Percentiles rank a stretch among this genome's conserved stretches.
Conservation (phyloP, 345 rosid genomes). For the Sonneratia caseolaris region DNA sequence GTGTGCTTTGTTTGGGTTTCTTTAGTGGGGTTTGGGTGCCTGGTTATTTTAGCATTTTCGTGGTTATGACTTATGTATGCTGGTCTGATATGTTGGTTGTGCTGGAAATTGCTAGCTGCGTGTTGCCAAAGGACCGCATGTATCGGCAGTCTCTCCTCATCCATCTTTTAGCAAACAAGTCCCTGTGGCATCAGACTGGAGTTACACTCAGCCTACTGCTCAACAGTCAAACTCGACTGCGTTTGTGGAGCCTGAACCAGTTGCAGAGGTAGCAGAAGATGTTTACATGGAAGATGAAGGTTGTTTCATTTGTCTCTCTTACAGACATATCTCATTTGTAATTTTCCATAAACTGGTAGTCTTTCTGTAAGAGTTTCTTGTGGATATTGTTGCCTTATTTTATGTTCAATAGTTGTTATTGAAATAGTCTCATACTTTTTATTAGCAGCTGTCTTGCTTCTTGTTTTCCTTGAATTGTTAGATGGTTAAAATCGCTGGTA, state of each 20-base stretch:
- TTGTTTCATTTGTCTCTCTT: slow-evolving; percentile 13
- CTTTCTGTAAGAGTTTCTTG: not conserved
- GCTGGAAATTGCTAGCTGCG: slow-evolving; percentile 38
- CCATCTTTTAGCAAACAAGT: slow-evolving; percentile 33
- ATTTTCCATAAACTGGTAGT: not conserved
- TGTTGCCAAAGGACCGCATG: slow-evolving; percentile 44
- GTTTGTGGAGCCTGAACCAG: slow-evolving; percentile 36
- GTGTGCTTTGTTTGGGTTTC: too few species aligned
- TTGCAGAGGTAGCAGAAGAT: slow-evolving; percentile 38
- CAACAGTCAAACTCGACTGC: slow-evolving; percentile 49
- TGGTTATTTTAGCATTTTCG: not conserved
- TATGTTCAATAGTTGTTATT: not conserved
- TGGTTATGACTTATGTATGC: not conserved
- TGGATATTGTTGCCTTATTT: not conserved
- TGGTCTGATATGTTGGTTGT: slow-evolving; percentile 8
- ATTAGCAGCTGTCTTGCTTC: not conserved
- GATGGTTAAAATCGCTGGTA: too few species aligned
- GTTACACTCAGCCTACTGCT: slow-evolving; percentile 26
- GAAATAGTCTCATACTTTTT: not conserved
- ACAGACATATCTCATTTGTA: not conserved
- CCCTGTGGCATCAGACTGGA: slow-evolving; percentile 58
- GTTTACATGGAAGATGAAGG: slow-evolving; percentile 46
- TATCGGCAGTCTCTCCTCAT: slow-evolving; percentile 43
- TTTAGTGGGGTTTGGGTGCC: not conserved
- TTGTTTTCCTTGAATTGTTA: too few species aligned